Base-by-base conservation (phyloP, 2,329 filamentous ascomycete genomes). In the Aureobasidium sp. region DNA sequence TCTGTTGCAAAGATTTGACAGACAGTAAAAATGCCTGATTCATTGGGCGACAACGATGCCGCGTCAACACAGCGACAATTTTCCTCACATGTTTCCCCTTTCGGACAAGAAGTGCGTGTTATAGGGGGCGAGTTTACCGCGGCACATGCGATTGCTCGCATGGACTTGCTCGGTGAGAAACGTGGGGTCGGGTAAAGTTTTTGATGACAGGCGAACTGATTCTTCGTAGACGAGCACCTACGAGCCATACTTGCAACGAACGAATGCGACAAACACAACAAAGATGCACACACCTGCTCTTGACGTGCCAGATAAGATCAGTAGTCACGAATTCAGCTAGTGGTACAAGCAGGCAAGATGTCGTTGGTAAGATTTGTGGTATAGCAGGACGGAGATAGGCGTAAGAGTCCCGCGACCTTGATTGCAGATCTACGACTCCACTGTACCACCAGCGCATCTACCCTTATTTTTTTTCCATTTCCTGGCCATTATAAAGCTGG, bases 341-440 rank as follows among this genome's bases (percentile, higher is more conserved):
- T 33, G 27, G 29, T 11, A 25, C 9, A 13, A 37, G 47, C 31
- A 19, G 47, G 31, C 47, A 50, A 50, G 47, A 37, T 10, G 27
- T 29, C 4, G 27, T 29, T 29, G n/a, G n/a, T 9, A 29, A 29
- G 11, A 10, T 10, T 29, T 11, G 15, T 53, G 49, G 49, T 53
- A 53, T 53, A 35, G n/a, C 45, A n/a, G 29, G 33, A 25, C 49
- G 49, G 49, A 53, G 49, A 53, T 53, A 53, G 49, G 49, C 49
- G 7, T 13, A 38, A 19, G 27, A 29, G 49, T 35, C 49, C 49
- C 49, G 23, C 49, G 49, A 53, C 49, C 49, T 37, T 55, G 25
- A 43, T 43, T 35, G 37, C 51, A 33, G 37, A 55, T 55, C 51
- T 27, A 15, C 15, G 33, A 29, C 50, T 54, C 50, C 50, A 54